Evolutionary conservation across 129 eudicot genomes (phyloP), one percentile per base, ranked within the genome.

Genomic region (Ambrosia trifida): DNA sequence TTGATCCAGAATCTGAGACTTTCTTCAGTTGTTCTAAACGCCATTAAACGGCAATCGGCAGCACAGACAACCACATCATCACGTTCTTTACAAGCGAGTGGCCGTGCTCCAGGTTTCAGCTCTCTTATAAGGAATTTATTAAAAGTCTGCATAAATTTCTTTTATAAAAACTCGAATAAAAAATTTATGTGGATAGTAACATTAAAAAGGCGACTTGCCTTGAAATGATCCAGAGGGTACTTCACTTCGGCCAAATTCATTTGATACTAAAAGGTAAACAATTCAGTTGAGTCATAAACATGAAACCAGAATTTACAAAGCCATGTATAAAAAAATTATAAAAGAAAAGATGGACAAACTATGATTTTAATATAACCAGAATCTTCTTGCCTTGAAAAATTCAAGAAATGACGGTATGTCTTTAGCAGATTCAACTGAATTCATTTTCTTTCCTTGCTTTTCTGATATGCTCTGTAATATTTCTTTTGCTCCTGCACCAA

Each of bases 391-490:
- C 98, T 89, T 83, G 70, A 89, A 92, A 65, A 76, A 64, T 8
- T 86, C 76, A 60, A 89, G 70, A 54, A 92, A 92, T 64, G 74
- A 74, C 18, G 89, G 89, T 74, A 92, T 92, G 49, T 92, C 89
- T 74, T 87, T 80, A 40, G 84, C 89, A 82, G 98, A 92, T 75
- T 92, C 96, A 61, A 68, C 69, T 40, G 96, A 78, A 73, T 76
- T 85, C 98, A 92, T 92, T 85, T 92, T 92, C 83, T 74, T 84
- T 68, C 98, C 98, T 77, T 92, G 98, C 61, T 87, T 92, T 74
- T 86, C 98, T 30, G 98, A 92, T 65, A 92, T 75, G 78, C 80
- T 79, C 79, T 87, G 98, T 77, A 92, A 72, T 66, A 89, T 82
- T 69, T 92, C 96, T 72, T 86, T 92, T 41, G 85, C 98, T 16